Base-by-base conservation (phyloP, 441 rosid species). In the Geranium incanum region DNA sequence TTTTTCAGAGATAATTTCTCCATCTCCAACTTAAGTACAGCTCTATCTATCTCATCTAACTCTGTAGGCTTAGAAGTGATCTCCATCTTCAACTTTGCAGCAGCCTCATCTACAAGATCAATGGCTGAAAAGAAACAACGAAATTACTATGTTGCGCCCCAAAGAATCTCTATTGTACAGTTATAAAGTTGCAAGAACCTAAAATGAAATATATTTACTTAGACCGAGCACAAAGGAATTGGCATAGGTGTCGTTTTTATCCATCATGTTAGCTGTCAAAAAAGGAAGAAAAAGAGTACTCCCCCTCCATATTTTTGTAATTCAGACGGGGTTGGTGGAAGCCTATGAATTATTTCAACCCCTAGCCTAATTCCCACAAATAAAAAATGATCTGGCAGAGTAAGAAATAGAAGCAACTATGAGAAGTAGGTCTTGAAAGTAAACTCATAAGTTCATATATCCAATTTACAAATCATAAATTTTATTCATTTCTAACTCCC, bases 61-160 rank as follows among this genome's bases (percentile, higher is more conserved):
- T 89, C 95, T 72, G 97, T 93, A 55, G 99, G 99, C 78, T 93
- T 95, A n/a, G 99, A 93, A 50, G 98, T 91, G 66, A 95, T 95
- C 78, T 95, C 98, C 99, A 93, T 95, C 77, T 88, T 95, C 99
- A 78, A 95, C 41, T 97, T 89, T 75, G 99, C 92, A 70, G 98
- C 99, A 73, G 98, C 99, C 82, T 95, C 99, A 84, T 95, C 98
- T 66, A 95, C 83, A 90, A 95, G 85, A 78, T 95, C 99, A 68
- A 95, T 95, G 4, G 99, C 99, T 81, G 92, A 92, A 78, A 92
- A 45, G 97, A 7, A 37, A 33, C 68, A 39, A 12, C 68, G 12
- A 36, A 5, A 62, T 52, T 59, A 59, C 12, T 59, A 3, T 8
- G 15, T 11, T 7, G 57, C n/a, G 15, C 3, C 57, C 57, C 57